phyloP scores from a whole-genome alignment of 345 rosid genomes.

The Sisymbrium altissimum region DNA sequence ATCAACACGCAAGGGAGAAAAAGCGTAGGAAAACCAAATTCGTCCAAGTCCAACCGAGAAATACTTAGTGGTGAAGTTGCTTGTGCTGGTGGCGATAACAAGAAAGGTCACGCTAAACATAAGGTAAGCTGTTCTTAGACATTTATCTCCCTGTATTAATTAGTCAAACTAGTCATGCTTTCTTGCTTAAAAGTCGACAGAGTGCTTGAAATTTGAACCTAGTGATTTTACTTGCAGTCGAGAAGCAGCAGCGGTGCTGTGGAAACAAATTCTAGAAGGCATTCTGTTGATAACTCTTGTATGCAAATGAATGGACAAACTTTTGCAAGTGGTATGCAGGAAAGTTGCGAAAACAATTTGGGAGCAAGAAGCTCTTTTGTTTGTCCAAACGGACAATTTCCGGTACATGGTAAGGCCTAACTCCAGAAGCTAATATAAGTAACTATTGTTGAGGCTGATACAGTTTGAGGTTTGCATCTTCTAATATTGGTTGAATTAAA shows the following conservation, averaged over 20 bases:
- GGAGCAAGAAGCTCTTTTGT: conserved; percentile 39
- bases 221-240: conserved; percentile 37
- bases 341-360: conserved; percentile 27
- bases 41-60: conserved; percentile 41
- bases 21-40: conserved; percentile 39
- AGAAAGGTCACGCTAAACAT: conserved; percentile 39
- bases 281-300: conserved; percentile 35
- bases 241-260: conserved; percentile 35
- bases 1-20: conserved; percentile 44
- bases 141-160: background rate
- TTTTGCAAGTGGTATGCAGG: conserved; percentile 33
- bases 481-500: conserved; percentile 20
- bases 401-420: conserved; percentile 26
- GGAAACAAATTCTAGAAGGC: conserved; percentile 40
- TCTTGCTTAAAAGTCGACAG: conserved; percentile 1
- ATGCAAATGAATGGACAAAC: conserved; percentile 35
- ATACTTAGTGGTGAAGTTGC: conserved; percentile 33
- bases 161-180: background rate
- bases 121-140: conserved; percentile 38
- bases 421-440: conserved; percentile 4
- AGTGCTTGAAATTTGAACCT: conserved; percentile 8
- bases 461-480: background rate
- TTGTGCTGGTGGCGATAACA: conserved; percentile 27
- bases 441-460: background rate
- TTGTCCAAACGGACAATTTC: conserved; percentile 28